Evolutionary conservation across 176 grass and related monocot genomes (phyloP).

Genomic region (Oryza glumipatula): DNA sequence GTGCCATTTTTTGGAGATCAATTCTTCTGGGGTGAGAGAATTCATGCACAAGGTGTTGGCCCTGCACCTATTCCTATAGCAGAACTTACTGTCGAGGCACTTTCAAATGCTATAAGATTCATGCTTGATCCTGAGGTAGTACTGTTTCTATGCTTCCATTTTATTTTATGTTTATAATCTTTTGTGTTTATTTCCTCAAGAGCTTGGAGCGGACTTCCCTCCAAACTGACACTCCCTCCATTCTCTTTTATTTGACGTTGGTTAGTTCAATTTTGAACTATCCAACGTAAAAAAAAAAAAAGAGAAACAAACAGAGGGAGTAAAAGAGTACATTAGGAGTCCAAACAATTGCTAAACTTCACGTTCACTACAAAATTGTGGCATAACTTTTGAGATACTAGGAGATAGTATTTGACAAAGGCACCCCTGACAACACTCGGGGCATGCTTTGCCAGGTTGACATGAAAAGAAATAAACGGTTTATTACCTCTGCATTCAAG

Average conservation of each 20-base stretch:
- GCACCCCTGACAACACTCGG: background rate
- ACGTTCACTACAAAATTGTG: background rate
- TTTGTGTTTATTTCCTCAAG: background rate
- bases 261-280: too few species aligned
- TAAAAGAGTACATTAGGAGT: background rate
- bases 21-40: conserved; percentile 93
- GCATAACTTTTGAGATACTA: too few species aligned
- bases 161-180: conserved; percentile 1
- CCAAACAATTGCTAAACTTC: background rate
- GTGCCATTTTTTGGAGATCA: conserved; percentile 97
- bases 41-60: conserved; percentile 78
- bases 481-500: background rate
- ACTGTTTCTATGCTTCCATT: background rate
- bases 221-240: background rate
- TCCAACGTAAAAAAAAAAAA: too few species aligned
- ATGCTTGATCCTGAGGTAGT: conserved; percentile 91
- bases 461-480: background rate
- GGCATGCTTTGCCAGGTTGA: background rate
- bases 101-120: conserved; percentile 82
- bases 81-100: conserved; percentile 73
- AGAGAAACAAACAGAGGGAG: too few species aligned
- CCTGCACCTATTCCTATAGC: conserved; percentile 82
- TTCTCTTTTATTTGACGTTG: too few species aligned
- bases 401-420: background rate
- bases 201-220: background rate